Conservation (phyloP, 345 rosid genomes). For the Hevea brasiliensis region DNA sequence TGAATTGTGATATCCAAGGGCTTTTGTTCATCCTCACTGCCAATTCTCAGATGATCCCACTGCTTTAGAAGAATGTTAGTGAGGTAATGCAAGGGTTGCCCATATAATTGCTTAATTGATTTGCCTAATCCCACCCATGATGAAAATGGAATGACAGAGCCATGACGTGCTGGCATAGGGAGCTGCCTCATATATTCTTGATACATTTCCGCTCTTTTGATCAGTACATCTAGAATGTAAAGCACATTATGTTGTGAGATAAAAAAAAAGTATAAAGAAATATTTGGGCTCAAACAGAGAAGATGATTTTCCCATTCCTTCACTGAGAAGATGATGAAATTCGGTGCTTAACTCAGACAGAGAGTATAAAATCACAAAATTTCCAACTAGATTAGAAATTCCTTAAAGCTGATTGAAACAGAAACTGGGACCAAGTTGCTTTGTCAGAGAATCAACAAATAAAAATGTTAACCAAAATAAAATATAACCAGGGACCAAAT, state of each 20-base stretch:
- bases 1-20: conserved; percentile 61
- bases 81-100: conserved; percentile 88
- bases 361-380: background rate
- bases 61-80: conserved; percentile 61
- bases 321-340: no score
- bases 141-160: conserved; percentile 72
- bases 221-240: conserved; percentile 36
- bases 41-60: conserved; percentile 71
- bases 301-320: no score
- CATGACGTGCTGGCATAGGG: conserved; percentile 56
- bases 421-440: no score
- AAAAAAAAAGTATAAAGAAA: background rate
- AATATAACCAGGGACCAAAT: background rate
- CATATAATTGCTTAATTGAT: conserved; percentile 67
- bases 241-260: background rate
- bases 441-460: no score
- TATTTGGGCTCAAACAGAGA: background rate
- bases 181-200: conserved; percentile 82
- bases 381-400: no score
- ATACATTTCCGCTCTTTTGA: conserved; percentile 64
- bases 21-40: conserved; percentile 48
- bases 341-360: no score
- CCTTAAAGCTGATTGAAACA: no score
- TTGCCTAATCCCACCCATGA: conserved; percentile 76
- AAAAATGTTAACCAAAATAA: background rate